Percentiles rank a stretch among this genome's conserved stretches.
These are phyloP conservation scores for Penicillium nucicola DNA, from an alignment of 495 filamentous ascomycete genomes.

Conservation along the genomic window DNA sequence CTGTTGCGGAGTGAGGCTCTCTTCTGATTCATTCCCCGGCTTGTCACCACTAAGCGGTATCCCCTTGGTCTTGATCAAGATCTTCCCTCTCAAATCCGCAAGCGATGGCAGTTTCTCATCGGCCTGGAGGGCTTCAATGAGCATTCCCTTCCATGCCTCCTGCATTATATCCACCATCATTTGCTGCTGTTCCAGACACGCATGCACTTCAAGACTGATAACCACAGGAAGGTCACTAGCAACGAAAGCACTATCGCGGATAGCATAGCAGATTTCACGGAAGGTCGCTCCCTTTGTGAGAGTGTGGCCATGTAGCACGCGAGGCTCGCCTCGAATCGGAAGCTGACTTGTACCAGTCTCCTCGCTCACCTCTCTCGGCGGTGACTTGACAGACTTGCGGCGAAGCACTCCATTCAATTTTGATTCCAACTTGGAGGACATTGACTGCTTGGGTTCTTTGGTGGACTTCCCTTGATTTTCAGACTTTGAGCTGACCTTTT, in stretches of 20 bases:
- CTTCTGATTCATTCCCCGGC: conserved; percentile 26
- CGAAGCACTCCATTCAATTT: conserved; percentile 25
- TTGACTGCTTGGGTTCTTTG: conserved; percentile 11
- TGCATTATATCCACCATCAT: conserved; percentile 88
- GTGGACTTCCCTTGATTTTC: conserved; percentile 16
- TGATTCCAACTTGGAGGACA: conserved; percentile 23
- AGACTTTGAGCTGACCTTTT: conserved; percentile 17
- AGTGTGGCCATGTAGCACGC: conserved; percentile 86
- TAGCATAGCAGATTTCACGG: conserved; percentile 75
- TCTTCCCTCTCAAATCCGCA: conserved; percentile 65
- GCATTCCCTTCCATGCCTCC: conserved; percentile 66
- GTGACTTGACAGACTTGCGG: conserved; percentile 13
- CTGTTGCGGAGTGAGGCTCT: conserved; percentile 12
- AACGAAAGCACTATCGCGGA: conserved; percentile 75
- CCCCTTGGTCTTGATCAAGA: conserved; percentile 89
- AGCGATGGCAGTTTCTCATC: conserved; percentile 60
- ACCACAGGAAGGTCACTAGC: conserved; percentile 76
- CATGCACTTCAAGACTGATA: conserved; percentile 87
- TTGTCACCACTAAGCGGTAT: conserved; percentile 35
- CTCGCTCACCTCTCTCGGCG: not conserved
- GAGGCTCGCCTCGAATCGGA: conserved; percentile 56
- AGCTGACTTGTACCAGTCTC: conserved; percentile 8
- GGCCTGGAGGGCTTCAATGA: conserved; percentile 59
- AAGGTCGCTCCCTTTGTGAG: conserved; percentile 85
- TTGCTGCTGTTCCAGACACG: conserved; percentile 71